phyloP scores from a whole-genome alignment of 805 yeast species.

The Candida pseudoglaebosa region DNA sequence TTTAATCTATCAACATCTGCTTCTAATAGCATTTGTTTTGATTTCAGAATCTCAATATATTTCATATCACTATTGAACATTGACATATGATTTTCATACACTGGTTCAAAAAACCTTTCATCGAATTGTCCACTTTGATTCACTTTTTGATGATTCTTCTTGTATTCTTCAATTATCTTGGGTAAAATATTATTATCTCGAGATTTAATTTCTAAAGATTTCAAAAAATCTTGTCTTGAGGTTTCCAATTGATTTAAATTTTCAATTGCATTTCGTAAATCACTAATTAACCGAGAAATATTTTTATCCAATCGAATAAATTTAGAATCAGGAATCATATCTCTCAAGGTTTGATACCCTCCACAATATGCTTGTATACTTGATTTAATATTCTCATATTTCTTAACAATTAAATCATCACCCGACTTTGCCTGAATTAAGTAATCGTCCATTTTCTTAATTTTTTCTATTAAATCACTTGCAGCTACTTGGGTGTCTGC shows the following conservation, averaged over 20 bases:
- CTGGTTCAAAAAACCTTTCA: constrained; percentile 28
- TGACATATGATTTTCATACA: constrained; percentile 41
- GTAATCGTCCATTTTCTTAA: constrained; percentile 45
- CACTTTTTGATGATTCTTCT: constrained; percentile 15
- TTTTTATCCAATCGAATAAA: constrained; percentile 32
- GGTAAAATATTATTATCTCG: constrained; percentile 49
- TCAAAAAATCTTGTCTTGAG: constrained; percentile 37
- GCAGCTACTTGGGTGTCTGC: constrained; percentile 44
- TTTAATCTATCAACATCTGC: constrained; percentile 32
- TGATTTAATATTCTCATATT: constrained; percentile 47
- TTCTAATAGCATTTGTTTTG: constrained; percentile 32
- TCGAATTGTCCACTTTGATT: constrained; percentile 18
- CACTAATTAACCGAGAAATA: constrained; percentile 24
- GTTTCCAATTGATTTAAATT: constrained; percentile 27
- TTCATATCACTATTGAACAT: constrained; percentile 48
- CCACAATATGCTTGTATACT: constrained; percentile 42
- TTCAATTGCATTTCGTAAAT: constrained; percentile 32
- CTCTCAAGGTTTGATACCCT: constrained; percentile 29
- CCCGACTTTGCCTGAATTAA: constrained; percentile 57
- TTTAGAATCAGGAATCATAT: constrained; percentile 38
- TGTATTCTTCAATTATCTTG: constrained; percentile 47
- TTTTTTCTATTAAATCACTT: constrained; percentile 31
- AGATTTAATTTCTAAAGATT: constrained; percentile 42
- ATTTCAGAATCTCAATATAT: constrained; percentile 37
- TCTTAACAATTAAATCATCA: constrained; percentile 49